phyloP scores from a whole-genome alignment of 306 rosid species.

The Corylus avellana region DNA sequence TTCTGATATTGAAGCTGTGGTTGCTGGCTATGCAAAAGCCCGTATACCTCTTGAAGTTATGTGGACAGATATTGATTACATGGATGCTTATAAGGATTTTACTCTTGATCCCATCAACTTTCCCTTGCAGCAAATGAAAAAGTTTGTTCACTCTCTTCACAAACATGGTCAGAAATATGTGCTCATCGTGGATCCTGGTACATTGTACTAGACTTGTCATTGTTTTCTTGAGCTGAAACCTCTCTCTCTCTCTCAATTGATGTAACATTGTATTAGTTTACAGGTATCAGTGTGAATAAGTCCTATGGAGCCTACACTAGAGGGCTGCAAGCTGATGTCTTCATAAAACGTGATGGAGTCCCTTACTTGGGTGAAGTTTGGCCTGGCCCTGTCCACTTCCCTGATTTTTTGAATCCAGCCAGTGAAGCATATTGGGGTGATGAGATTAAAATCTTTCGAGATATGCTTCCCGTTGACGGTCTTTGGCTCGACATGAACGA shows the following conservation, averaged over 20 bases:
- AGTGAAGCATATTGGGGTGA: conserved; percentile 55
- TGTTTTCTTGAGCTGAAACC: not conserved
- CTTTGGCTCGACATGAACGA: conserved; percentile 95
- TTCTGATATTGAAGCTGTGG: conserved; percentile 59
- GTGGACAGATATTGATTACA: conserved; percentile 96
- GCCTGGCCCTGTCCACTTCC: conserved; percentile 86
- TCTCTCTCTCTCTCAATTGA: conserved; percentile 7
- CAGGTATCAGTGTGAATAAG: conserved; percentile 70
- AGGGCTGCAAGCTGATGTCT: conserved; percentile 68
- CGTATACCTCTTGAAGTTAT: conserved; percentile 83
- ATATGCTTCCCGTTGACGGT: conserved; percentile 69
- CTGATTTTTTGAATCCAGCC: conserved; percentile 72
- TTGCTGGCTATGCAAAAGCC: conserved; percentile 69
- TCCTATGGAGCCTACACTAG: conserved; percentile 61
- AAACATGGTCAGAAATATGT: conserved; percentile 80
- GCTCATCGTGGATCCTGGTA: conserved; percentile 84
- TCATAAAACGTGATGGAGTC: conserved; percentile 60
- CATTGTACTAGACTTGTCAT: conserved; percentile 8
- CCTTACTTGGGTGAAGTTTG: conserved; percentile 81
- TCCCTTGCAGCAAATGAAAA: conserved; percentile 62
- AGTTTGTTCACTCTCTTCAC: conserved; percentile 60
- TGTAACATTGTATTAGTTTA: not conserved
- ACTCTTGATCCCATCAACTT: conserved; percentile 86
- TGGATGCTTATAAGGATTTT: conserved; percentile 85
- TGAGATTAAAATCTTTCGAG: conserved; percentile 67